Evolutionary conservation across 257 asterid species (phyloP), one percentile per base, ranked within the genome.

Genomic region (Schizonepeta tenuifolia): DNA sequence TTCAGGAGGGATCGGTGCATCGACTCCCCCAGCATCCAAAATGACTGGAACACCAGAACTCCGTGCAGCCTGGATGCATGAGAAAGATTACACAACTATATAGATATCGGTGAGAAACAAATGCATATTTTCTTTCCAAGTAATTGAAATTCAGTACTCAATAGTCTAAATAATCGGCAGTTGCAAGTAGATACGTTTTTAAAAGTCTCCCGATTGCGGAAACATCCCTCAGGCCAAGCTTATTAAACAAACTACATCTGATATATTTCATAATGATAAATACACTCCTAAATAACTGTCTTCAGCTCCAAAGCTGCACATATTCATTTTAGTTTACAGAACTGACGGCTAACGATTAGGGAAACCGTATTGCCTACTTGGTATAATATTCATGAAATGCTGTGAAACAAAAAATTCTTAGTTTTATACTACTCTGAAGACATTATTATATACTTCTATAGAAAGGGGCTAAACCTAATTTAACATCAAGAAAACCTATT

Each of bases 21-120:
- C 99, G 53, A 84, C 81, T 76, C 99, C 99, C n/a, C 99, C 98
- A 28, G 96, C 97, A 88, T 94, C 99, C 82, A 94, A 85, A 68
- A 91, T 90, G 75, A 94, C 93, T 1, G 89, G 98, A 78, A 94
- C 92, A 77, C 71, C 68, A 2, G 96, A 92, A 72, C 82, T 84
- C 76, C 76, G 82, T 67, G 99, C 99, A 74, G 90, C 97, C 99
- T 94, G 90, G 62, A 74, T 61, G 66, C 40, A 26, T 62, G 74
- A 26, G 76, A 13, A 65, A 43, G 47, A 58, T 41, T 58, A 53
- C 60, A 41, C 21, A 63, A 49, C 72, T 74, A 69, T 69, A 41
- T 72, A 21, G 13, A 26, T 43, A 67, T 57, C 33, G 49, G 47
- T 50, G 47, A 17, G 56, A 17, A 55, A 49, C 28, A 17, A 57